These are phyloP conservation scores for Zelopaecilomyces penicillatus DNA, from an alignment of 2,329 filamentous ascomycete species.

Conservation along the genomic window DNA sequence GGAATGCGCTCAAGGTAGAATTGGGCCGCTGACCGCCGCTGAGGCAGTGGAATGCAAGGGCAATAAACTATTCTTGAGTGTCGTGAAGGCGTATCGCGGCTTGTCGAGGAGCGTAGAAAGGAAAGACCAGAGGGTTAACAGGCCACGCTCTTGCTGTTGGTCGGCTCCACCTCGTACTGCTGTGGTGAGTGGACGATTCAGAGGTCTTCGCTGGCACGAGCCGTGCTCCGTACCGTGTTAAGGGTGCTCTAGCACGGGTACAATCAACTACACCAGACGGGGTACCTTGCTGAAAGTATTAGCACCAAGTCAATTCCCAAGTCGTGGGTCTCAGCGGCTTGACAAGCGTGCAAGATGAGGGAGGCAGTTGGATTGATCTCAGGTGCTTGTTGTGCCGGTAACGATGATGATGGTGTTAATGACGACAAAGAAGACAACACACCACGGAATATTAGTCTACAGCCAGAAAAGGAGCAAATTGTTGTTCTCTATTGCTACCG, in stretches of 20 bases:
- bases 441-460: not conserved
- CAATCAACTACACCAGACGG: too few species aligned
- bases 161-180: slow-evolving; percentile 7
- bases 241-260: too few species aligned
- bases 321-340: too few species aligned
- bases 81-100: slow-evolving; percentile 2
- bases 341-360: too few species aligned
- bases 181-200: too few species aligned
- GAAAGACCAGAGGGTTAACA: slow-evolving; percentile 5
- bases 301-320: too few species aligned
- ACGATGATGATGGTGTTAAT: not conserved
- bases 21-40: slow-evolving; percentile 3
- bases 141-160: slow-evolving; percentile 5
- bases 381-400: too few species aligned
- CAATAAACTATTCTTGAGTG: slow-evolving; percentile 5
- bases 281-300: too few species aligned
- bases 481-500: not conserved
- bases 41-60: slow-evolving; percentile 2
- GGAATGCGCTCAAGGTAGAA: not conserved
- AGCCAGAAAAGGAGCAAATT: too few species aligned
- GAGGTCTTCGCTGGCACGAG: too few species aligned
- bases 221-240: too few species aligned
- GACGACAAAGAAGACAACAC: slow-evolving; percentile 2
- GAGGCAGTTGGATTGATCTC: too few species aligned
- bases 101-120: slow-evolving; percentile 1